Conservation (phyloP, 2,329 filamentous ascomycete species). For the Neonectria hederae region DNA sequence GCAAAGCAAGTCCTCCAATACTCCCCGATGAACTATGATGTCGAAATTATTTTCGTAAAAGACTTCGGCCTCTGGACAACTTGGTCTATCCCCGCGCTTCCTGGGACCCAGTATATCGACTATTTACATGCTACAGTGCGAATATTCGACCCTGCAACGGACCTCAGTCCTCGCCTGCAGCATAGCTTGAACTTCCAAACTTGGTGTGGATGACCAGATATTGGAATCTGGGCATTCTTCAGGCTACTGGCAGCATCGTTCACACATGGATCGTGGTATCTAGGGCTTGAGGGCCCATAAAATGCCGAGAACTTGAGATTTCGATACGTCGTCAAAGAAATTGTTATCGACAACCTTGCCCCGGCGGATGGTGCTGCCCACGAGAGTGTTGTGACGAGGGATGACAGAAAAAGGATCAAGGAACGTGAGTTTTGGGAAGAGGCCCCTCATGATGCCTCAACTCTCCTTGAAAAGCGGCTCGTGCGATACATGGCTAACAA, state of each 20-base stretch:
- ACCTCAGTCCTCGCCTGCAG: conserved; percentile 3
- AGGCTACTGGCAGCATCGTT: background rate
- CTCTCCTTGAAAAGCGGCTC: conserved; percentile 3
- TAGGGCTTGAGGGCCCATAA: background rate
- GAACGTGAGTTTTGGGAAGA: background rate
- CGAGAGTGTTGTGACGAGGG: background rate
- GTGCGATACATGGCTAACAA: background rate
- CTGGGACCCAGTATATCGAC: conserved; percentile 9
- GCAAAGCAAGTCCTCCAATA: background rate
- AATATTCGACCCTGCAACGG: conserved; percentile 18
- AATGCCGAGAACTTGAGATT: rapidly evolving
- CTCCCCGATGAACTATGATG: background rate
- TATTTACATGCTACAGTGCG: conserved; percentile 11
- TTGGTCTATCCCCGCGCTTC: conserved; percentile 6
- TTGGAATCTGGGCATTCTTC: conserved; percentile 1
- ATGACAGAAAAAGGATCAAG: background rate
- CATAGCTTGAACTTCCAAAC: background rate
- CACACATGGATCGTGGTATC: background rate
- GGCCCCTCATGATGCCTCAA: background rate
- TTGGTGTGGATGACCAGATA: background rate
- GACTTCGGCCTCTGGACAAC: conserved; percentile 17
- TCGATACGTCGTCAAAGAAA: conserved; percentile 3
- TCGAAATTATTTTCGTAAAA: conserved; percentile 28
- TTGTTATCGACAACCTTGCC: conserved; percentile 10
- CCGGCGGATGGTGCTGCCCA: conserved; percentile 14